Evolutionary conservation across 2,329 filamentous ascomycete species (phyloP), one percentile per base, ranked within the genome.

Genomic region (Byssothecium circinans): DNA sequence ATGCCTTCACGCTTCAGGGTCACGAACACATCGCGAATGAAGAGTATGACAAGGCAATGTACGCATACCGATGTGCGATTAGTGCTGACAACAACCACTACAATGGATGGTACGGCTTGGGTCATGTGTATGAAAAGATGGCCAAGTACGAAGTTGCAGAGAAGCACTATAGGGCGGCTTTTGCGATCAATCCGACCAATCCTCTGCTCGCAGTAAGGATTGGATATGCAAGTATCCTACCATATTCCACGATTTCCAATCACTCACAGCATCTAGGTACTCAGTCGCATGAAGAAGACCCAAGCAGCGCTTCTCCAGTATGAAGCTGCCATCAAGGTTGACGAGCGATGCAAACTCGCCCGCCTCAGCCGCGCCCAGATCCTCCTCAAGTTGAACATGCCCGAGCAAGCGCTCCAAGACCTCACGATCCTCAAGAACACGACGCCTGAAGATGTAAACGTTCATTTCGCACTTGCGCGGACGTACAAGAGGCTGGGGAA

Each of bases 11-110:
- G 0, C 75, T 99, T 2, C 92, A 97, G 69, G 94, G 94, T 1
- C 94, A 99, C 68, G 94, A 99, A 67, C 90, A 96, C 67, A 87
- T 97, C 36, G 83, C 89, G 29, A 97, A 96, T 58, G 95, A 99
- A 71, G 95, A 99, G 69, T 96, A 94, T 64, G 92, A 97, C 67
- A 96, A 96, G 68, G 94, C 94, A 0, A 81, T 96, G 36, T 84
- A 86, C 32, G 87, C 90, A 2, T 99, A 96, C 70, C 84, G 95
- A 27, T 83, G 86, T 43, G 91, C 90, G 1, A 88, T 99, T 57
- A 83, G 86, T 36, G 90, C 89, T 0, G 91, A 99, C 64, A 84
- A 82, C 45, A 85, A 92, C 17, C 92, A 96, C 68, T 99, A 97
- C 76, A 96, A 96, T 66, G 94, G 92, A n/a, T 97, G 95, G 82